Base-by-base conservation (phyloP, 2,329 filamentous ascomycete species). In the Emmonsiellopsis sp. region DNA sequence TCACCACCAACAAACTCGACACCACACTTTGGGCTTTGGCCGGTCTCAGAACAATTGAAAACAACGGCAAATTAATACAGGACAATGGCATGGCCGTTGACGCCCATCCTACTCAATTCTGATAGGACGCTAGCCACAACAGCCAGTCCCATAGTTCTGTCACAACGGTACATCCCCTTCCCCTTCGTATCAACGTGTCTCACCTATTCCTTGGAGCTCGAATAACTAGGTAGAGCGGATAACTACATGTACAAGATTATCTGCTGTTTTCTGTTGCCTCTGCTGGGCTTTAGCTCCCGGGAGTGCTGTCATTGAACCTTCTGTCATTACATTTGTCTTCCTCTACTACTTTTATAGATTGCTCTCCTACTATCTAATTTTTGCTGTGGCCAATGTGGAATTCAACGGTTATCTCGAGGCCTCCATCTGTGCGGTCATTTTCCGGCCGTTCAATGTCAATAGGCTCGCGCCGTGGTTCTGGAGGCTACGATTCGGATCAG, bases 401-500 rank as follows among this genome's bases (percentile, higher is more conserved):
- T 37, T 30, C 50, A 44, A 52, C 9, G 8, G 11, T 37, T 37
- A 13, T 35, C 9, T 7, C 46, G 13, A 43, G 34, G 35, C 44
- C 50, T 32, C 50, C 50, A 7, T 52, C 50, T 6, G 26, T 52
- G 35, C 50, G 43, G 41, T 52, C 50, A 11, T 11, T 45, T 10
- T 45, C 50, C 32, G 35, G n/a, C 35, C 51, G 51, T 8, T 53
- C 51, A 7, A 41, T 48, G 42, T 34, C 32, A 13, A 11, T 34
- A 40, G 32, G 34, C n/a, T 48, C 43, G 31, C 51, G 35, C n/a
- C 34, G 32, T 11, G 37, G 37, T 13, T 53, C 35, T 4, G 38
- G 49, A 7, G 51, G 44, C 13, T 53, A 53, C 35, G 44, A 53
- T 32, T 53, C 51, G 6, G 51, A 53, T 16, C 31, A 35, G 35